Evolutionary conservation across 345 rosid species (phyloP), one percentile per base, ranked within the genome.

Genomic region (Lumnitzera racemosa): DNA sequence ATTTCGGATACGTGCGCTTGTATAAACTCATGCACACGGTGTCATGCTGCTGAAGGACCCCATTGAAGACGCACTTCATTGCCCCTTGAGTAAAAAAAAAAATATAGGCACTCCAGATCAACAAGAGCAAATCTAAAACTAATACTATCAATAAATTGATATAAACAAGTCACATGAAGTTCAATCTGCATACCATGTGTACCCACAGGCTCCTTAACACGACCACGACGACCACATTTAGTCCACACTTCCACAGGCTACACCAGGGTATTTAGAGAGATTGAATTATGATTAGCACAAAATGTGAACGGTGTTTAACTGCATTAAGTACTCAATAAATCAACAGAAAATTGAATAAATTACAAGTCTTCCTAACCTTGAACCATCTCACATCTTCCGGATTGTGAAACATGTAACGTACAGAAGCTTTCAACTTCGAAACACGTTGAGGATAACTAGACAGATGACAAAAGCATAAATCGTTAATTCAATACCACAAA

Each of bases 351-450:
- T 25, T 9, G 11, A 5, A 36, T 36, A 36, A 20, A 36, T 36
- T 36, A 36, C 10, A 9, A 36, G 43, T 36, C 7, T 36, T 23
- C 49, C 65, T 55, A 70, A 92, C 98, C 96, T 94, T 94, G 72
- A 88, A 94, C 97, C 97, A 90, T 80, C 77, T 84, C 58, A 94
- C 99, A 47, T 94, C 97, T 70, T 88, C 97, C n/a, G 95, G 97
- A 63, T 70, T 86, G 66, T 90, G 96, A 71, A 90, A 94, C 96
- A 88, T 90, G 58, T 82, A 90, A 72, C 95, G 78, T 3, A 90
- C 95, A 12, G 89, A 59, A 11, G 97, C 95, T 70, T 90, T 94
- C 68, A 73, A 47, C 73, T 88, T 90, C 15, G 99, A 94, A 17
- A 88, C 96, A 53, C 90, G 83, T 64, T 90, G 96, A 49, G 99